These are phyloP conservation scores for Orbilia oligospora DNA, from an alignment of 2,329 filamentous ascomycete genomes.

Conservation along the genomic window DNA sequence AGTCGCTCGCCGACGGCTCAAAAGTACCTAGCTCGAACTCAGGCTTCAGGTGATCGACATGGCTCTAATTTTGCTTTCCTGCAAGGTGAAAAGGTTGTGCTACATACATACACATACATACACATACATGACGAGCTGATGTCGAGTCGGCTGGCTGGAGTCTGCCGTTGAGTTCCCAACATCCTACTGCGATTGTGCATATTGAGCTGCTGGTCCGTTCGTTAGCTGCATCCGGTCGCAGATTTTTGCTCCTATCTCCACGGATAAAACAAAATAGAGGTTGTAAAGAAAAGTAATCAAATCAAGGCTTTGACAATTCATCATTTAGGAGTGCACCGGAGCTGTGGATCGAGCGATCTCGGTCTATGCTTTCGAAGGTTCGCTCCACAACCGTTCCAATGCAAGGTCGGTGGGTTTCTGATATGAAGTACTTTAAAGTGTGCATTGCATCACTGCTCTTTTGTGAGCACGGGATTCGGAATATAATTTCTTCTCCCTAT, in stretches of 20 bases:
- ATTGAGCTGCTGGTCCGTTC: background rate
- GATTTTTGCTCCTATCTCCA: slow-evolving; percentile 26
- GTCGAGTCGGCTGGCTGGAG: slow-evolving; percentile 11
- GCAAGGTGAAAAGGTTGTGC: slow-evolving; percentile 59
- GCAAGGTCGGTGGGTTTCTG: slow-evolving; percentile 22
- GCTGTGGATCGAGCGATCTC: slow-evolving; percentile 38
- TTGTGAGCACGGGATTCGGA: slow-evolving; percentile 49
- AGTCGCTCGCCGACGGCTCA: slow-evolving; percentile 51
- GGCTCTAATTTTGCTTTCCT: slow-evolving; percentile 50
- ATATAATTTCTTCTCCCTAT: slow-evolving; percentile 46
- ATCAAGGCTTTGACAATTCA: slow-evolving; percentile 36
- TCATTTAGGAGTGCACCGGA: background rate
- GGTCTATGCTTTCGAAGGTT: slow-evolving; percentile 12
- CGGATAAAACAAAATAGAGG: background rate
- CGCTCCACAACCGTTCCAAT: slow-evolving; percentile 39
- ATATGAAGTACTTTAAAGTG: slow-evolving; percentile 16
- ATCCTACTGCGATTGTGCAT: slow-evolving; percentile 24
- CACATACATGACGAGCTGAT: slow-evolving; percentile 24
- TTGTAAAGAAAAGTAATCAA: slow-evolving; percentile 15
- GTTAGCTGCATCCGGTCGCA: slow-evolving; percentile 21
- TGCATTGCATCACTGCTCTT: slow-evolving; percentile 54
- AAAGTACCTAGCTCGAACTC: slow-evolving; percentile 30
- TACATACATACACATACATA: too few relatives aligned
- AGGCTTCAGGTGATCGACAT: slow-evolving; percentile 52
- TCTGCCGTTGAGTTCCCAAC: slow-evolving; percentile 31